Evolutionary conservation across 2,329 filamentous ascomycete genomes (phyloP).

Genomic region (Fusarium sp.): DNA sequence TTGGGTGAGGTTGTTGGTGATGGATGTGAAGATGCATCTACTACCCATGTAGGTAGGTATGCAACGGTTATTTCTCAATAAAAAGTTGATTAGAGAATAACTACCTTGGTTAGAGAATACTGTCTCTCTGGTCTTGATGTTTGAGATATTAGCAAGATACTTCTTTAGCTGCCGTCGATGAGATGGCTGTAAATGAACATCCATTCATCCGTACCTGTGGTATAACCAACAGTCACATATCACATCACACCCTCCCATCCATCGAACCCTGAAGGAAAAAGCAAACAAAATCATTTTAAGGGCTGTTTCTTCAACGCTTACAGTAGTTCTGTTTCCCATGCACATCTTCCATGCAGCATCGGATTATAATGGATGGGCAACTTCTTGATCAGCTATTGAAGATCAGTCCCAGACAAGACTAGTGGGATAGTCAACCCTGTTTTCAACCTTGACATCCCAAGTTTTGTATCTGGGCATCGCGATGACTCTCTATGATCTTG

Average conservation of each 20-base stretch:
- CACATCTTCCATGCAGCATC: slow-evolving; percentile 6
- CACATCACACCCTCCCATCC: background rate
- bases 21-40: slow-evolving; percentile 6
- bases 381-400: slow-evolving; percentile 15
- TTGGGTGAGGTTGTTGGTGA: slow-evolving; percentile 21
- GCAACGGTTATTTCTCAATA: background rate
- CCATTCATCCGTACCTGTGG: slow-evolving; percentile 5
- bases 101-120: background rate
- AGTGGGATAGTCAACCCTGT: slow-evolving; percentile 6
- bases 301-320: slow-evolving; percentile 6
- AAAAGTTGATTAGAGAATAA: too few species aligned
- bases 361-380: slow-evolving; percentile 8
- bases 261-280: slow-evolving; percentile 4
- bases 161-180: background rate
- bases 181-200: background rate
- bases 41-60: background rate
- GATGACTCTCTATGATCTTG: background rate
- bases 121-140: background rate
- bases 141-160: background rate
- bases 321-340: slow-evolving; percentile 8
- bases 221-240: background rate
- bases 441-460: slow-evolving; percentile 6
- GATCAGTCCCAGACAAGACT: slow-evolving; percentile 28
- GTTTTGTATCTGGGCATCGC: background rate
- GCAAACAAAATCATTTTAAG: slow-evolving; percentile 10